Conservation (phyloP, 176 grass and related monocot genomes). For the Hyparrhenia diplandra region DNA sequence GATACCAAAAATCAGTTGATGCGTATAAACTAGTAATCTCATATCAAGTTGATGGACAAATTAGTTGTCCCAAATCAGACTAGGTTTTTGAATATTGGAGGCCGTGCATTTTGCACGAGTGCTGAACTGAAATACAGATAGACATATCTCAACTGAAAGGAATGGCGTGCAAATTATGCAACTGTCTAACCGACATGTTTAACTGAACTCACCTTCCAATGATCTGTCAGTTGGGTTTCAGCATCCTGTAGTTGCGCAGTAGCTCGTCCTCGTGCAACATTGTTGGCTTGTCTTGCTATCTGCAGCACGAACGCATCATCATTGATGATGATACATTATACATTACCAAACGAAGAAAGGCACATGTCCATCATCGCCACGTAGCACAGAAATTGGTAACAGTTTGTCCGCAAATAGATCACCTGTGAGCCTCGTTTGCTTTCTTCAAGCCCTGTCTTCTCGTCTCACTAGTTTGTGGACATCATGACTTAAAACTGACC, state of each 20-base stretch:
- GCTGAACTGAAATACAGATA: conserved; percentile 26
- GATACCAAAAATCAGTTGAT: neutral
- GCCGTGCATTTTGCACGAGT: conserved; percentile 15
- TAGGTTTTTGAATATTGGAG: neutral
- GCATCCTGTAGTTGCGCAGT: conserved; percentile 4
- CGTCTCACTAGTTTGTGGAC: no score
- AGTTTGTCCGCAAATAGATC: no score
- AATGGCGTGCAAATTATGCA: conserved; percentile 4
- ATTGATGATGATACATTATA: neutral
- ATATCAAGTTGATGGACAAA: neutral
- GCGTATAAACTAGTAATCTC: neutral
- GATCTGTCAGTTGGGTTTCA: neutral
- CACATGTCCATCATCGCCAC: no score
- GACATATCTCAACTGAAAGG: neutral
- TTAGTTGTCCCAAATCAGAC: neutral
- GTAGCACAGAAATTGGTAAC: no score
- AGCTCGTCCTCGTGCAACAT: conserved; percentile 9
- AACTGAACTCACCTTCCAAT: conserved; percentile 11
- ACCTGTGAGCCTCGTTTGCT: no score
- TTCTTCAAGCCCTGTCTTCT: no score
- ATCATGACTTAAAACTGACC: no score
- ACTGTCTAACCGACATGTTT: neutral
- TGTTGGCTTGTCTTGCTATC: conserved; percentile 15
- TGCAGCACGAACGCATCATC: neutral
- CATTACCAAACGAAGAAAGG: no score